These are phyloP conservation scores for Ophiostoma piceae DNA, from an alignment of 2,329 filamentous ascomycete species.

Conservation along the genomic window DNA sequence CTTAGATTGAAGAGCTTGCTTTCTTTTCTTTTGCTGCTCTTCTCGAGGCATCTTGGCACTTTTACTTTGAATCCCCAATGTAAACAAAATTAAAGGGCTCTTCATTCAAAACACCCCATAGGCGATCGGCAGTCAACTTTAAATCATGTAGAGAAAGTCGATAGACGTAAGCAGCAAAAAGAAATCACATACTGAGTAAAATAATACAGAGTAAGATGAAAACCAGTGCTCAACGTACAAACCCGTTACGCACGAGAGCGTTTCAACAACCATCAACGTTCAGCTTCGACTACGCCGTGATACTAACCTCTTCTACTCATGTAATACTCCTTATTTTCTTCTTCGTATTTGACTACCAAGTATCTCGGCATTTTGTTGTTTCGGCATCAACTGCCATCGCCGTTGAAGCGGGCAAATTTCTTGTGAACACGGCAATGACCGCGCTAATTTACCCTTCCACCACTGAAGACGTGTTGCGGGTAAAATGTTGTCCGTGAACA, in stretches of 20 bases:
- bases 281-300: not conserved
- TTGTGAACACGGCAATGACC: not conserved
- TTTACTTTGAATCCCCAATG: not conserved
- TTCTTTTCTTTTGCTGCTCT: not conserved
- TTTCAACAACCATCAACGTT: not conserved
- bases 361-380: no score
- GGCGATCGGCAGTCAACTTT: constrained; percentile 9
- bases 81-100: constrained; percentile 10
- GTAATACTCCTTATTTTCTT: not conserved
- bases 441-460: not conserved
- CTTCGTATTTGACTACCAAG: no score
- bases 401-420: not conserved
- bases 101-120: constrained; percentile 1
- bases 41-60: not conserved
- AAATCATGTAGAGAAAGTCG: not conserved
- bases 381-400: not conserved
- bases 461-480: not conserved
- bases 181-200: no score
- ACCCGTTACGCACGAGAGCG: not conserved
- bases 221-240: not conserved
- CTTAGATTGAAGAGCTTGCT: not conserved
- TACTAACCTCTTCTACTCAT: not conserved
- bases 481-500: not conserved
- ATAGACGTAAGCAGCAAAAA: not conserved
- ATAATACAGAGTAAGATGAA: not conserved